Percentiles rank a stretch among this genome's conserved stretches.
These are phyloP conservation scores for Dactylellina parvicollis DNA, from an alignment of 2,329 filamentous ascomycete genomes.

Conservation along the genomic window DNA sequence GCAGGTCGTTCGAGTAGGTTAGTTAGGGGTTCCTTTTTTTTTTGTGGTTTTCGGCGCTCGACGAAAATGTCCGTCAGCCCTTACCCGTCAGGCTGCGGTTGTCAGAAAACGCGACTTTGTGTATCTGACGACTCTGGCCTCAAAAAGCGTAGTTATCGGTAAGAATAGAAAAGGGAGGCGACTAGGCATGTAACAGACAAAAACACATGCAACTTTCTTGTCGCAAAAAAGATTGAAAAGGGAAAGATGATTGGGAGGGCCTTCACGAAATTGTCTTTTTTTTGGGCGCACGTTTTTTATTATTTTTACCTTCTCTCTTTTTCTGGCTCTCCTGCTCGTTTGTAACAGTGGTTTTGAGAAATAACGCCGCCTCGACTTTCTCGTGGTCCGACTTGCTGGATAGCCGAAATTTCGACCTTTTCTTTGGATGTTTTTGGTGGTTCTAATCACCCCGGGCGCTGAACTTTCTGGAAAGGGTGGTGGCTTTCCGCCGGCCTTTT, in stretches of 20 bases:
- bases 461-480: conserved; percentile 39
- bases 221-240: conserved; percentile 11
- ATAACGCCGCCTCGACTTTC: conserved; percentile 51
- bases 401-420: conserved; percentile 52
- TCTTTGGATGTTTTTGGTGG: conserved; percentile 17
- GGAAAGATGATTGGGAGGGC: conserved; percentile 16
- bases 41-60: conserved; percentile 16
- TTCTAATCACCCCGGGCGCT: conserved; percentile 30
- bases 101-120: conserved; percentile 47
- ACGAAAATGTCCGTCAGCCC: conserved; percentile 42
- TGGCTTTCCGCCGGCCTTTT: conserved; percentile 6
- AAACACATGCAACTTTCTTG: conserved; percentile 39
- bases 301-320: conserved; percentile 32
- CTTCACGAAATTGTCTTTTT: conserved; percentile 30
- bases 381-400: conserved; percentile 48
- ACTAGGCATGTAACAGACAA: conserved; percentile 27
- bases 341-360: conserved; percentile 35
- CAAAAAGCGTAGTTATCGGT: conserved; percentile 35
- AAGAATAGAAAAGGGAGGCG: conserved; percentile 53
- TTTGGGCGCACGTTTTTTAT: conserved; percentile 8
- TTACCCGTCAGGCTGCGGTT: conserved; percentile 43
- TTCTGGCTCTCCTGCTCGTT: conserved; percentile 44
- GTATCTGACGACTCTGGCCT: conserved; percentile 53
- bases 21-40: conserved; percentile 28
- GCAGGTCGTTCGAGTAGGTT: too few relatives aligned